Evolutionary conservation across 2,329 filamentous ascomycete species (phyloP), one percentile per base, ranked within the genome.

Genomic region (Paracorniculantispora psalliotae): DNA sequence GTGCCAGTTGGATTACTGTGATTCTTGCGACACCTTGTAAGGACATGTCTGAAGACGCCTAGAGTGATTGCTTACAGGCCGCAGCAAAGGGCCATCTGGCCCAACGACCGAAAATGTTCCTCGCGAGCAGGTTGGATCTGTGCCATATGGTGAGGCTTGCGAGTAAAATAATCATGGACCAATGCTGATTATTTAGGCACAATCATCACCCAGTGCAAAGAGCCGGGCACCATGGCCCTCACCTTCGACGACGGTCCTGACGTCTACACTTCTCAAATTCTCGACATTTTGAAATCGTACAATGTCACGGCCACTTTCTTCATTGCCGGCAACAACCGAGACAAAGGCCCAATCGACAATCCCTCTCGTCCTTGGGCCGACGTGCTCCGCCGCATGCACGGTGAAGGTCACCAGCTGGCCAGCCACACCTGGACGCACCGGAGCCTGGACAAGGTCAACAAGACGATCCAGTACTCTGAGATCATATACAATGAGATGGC

Each of bases 191-290:
- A 51, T 43, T 23, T 44, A 74, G 72, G 72, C 37, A 65, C 63
- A 37, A 60, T 66, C 57, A 72, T 76, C 61, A 78, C 67, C 0
- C 69, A 65, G 12, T 76, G 74, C 62, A 70, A 65, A 1, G 61
- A 61, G 13, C 69, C 72, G 1, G 73, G 71, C 23, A 68, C 69
- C 57, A 68, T 78, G 39, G 78, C 78, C 1, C 67, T 81, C 26
- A 79, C 77, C 1, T 79, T 75, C 63, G 79, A 80, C 61, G 78
- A 81, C 54, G 78, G 77, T 0, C 78, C 79, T 0, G 76, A 69
- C 59, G 57, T 62, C 3, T 79, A 73, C 63, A 81, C 79, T 4
- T 62, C 63, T 7, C 65, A 68, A 10, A 64, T 81, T 5, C 72
- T 81, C 25, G 72, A 78, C 59, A 53, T 72, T 1, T 61, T 77